phyloP scores from a whole-genome alignment of 495 filamentous ascomycete genomes.

The Penicillium coprophilum region DNA sequence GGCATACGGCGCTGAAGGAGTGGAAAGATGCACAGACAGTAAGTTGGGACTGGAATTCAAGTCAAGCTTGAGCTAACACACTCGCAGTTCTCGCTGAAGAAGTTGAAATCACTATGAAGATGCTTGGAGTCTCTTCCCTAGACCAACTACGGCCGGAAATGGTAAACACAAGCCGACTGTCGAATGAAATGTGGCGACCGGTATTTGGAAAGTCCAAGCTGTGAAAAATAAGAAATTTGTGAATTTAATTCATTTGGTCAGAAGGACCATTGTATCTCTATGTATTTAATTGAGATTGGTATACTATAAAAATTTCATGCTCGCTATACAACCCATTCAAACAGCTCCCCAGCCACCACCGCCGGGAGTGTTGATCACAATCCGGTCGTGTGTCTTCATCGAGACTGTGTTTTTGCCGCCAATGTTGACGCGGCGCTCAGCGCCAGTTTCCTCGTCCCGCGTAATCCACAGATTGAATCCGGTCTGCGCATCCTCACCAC shows the following conservation, averaged over 20 bases:
- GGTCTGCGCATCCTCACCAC: constrained; percentile 76
- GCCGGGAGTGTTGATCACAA: constrained; percentile 66
- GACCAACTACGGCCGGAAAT: constrained; percentile 21
- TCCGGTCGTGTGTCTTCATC: constrained; percentile 82
- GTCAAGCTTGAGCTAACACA: not conserved
- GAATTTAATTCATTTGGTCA: not conserved
- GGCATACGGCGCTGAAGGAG: constrained; percentile 17
- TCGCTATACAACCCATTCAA: constrained; percentile 11
- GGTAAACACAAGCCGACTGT: constrained; percentile 23
- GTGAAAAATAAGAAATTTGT: not conserved
- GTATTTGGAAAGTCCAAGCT: constrained; percentile 15
- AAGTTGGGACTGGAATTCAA: not conserved
- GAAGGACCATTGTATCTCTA: not conserved
- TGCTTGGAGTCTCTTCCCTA: constrained; percentile 22
- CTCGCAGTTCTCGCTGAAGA: constrained; percentile 21
- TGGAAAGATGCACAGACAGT: constrained; percentile 23
- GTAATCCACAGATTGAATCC: constrained; percentile 88
- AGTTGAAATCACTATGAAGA: constrained; percentile 26
- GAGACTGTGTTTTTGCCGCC: constrained; percentile 92
- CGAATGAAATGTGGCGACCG: constrained; percentile 28
- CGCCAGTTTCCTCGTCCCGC: constrained; percentile 50
- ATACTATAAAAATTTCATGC: constrained; percentile 1
- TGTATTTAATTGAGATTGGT: constrained; percentile 6
- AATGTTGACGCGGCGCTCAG: constrained; percentile 74
- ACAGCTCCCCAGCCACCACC: constrained; percentile 52